These are phyloP conservation scores for Gleditsia sinensis DNA, from an alignment of 306 rosid species.

Conservation along the genomic window DNA sequence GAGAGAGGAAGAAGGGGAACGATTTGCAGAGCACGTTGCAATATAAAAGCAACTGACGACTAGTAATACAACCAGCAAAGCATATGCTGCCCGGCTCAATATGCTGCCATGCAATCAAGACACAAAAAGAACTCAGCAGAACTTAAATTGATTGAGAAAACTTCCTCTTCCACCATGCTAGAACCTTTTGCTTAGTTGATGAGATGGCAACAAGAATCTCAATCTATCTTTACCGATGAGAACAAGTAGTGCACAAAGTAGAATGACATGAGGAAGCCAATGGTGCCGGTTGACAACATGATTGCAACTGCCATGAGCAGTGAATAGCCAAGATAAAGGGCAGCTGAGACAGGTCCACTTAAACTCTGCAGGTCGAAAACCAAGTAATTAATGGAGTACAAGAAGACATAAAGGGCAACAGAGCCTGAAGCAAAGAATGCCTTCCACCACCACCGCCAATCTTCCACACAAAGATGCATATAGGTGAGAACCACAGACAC, in stretches of 20 bases:
- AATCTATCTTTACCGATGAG: constrained; percentile 68
- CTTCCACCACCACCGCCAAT: constrained; percentile 81
- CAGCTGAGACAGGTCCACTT: constrained; percentile 69
- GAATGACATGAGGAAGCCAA: constrained; percentile 61
- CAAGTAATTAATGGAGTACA: constrained; percentile 70
- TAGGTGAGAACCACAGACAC: constrained; percentile 70
- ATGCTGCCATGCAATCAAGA: constrained; percentile 27
- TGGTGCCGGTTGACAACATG: constrained; percentile 67
- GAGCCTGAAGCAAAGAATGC: constrained; percentile 72
- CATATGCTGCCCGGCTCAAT: constrained; percentile 15
- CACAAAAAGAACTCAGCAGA: constrained; percentile 26
- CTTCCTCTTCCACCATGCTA: constrained; percentile 15
- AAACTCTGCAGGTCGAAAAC: constrained; percentile 67
- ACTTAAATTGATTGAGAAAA: background rate
- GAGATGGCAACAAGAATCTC: constrained; percentile 9
- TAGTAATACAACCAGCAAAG: background rate
- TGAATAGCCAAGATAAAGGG: constrained; percentile 64
- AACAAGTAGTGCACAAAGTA: constrained; percentile 69
- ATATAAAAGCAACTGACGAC: background rate
- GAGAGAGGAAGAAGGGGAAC: background rate
- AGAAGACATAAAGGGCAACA: constrained; percentile 61
- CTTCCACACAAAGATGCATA: constrained; percentile 75
- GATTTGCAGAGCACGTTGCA: constrained; percentile 11
- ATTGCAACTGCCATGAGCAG: constrained; percentile 63
- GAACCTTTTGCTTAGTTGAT: constrained; percentile 28